Conservation (phyloP, 2,329 filamentous ascomycete genomes). For the Pyrenochaeta sp. region DNA sequence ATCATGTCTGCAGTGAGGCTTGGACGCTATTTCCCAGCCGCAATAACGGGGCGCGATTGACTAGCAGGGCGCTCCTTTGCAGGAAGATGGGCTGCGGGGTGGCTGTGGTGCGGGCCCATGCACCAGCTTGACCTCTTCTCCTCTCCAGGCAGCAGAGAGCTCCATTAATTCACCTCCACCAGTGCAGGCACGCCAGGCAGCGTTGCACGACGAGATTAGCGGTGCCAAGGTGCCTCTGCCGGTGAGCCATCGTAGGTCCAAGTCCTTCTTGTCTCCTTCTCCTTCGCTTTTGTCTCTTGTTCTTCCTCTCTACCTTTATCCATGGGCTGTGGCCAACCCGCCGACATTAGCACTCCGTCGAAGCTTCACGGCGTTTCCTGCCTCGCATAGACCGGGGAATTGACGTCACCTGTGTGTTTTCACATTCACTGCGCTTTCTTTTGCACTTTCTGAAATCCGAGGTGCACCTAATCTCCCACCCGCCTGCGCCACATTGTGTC, state of each 20-base stretch:
- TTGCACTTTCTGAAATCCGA: not conserved
- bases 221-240: constrained; percentile 19
- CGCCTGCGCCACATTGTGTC: constrained; percentile 4
- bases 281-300: constrained; percentile 7
- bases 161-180: constrained; percentile 11
- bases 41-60: not conserved
- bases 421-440: not conserved
- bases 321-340: not conserved
- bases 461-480: not conserved
- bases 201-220: constrained; percentile 13
- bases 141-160: constrained; percentile 29
- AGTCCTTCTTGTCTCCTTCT: constrained; percentile 5
- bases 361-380: constrained; percentile 1
- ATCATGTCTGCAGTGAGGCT: not conserved
- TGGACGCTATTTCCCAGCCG: not conserved
- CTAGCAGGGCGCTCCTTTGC: not conserved
- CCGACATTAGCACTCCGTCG: not conserved
- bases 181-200: constrained; percentile 16
- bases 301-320: not conserved
- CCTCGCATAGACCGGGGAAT: constrained; percentile 1
- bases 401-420: constrained; percentile 11
- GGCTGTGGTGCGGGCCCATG: constrained; percentile 14
- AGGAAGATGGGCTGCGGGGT: constrained; percentile 5
- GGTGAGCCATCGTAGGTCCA: constrained; percentile 7
- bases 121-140: constrained; percentile 8